Evolutionary conservation across 2,329 filamentous ascomycete genomes (phyloP).

Genomic region (Exophiala oligosperma): DNA sequence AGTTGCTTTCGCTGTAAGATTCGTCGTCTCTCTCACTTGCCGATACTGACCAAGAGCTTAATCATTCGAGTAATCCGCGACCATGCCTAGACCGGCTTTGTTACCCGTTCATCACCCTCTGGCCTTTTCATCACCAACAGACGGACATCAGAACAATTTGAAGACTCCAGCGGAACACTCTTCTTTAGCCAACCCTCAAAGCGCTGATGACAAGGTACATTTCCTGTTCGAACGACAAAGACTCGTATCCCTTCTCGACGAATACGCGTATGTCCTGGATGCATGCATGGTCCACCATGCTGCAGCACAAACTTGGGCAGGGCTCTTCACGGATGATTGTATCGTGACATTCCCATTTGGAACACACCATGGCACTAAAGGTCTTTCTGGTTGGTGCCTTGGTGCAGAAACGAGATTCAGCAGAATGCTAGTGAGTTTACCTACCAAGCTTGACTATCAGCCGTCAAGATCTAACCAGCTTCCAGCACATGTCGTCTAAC

Average conservation of each 20-base stretch:
- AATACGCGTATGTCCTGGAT: slow-evolving; percentile 36
- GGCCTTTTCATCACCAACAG: not conserved
- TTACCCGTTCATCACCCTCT: slow-evolving; percentile 3
- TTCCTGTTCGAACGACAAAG: slow-evolving; percentile 31
- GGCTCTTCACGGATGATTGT: slow-evolving; percentile 19
- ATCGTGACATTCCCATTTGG: slow-evolving; percentile 16
- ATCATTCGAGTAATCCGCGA: too few relatives aligned
- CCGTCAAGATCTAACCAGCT: not conserved
- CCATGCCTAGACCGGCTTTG: too few relatives aligned
- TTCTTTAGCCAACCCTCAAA: slow-evolving; percentile 5
- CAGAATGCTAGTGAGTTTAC: slow-evolving; percentile 13
- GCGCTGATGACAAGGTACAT: slow-evolving; percentile 5
- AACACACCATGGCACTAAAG: slow-evolving; percentile 9
- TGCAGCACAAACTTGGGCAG: slow-evolving; percentile 9
- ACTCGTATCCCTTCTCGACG: slow-evolving; percentile 57
- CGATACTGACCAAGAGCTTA: too few relatives aligned
- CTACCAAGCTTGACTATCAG: too few relatives aligned
- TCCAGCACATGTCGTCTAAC: slow-evolving; percentile 18
- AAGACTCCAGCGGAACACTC: not conserved
- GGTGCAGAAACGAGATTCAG: slow-evolving; percentile 14
- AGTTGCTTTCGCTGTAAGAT: too few relatives aligned
- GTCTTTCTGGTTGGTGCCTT: slow-evolving; percentile 15
- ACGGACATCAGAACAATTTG: not conserved
- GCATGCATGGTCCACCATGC: slow-evolving; percentile 12
- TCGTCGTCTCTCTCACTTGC: too few relatives aligned